A percentile compares a stretch with the other conserved stretches of the same genome.
Evolutionary conservation across 2,329 filamentous ascomycete species (phyloP).

Genomic region (Domatiomyces catenatus): DNA sequence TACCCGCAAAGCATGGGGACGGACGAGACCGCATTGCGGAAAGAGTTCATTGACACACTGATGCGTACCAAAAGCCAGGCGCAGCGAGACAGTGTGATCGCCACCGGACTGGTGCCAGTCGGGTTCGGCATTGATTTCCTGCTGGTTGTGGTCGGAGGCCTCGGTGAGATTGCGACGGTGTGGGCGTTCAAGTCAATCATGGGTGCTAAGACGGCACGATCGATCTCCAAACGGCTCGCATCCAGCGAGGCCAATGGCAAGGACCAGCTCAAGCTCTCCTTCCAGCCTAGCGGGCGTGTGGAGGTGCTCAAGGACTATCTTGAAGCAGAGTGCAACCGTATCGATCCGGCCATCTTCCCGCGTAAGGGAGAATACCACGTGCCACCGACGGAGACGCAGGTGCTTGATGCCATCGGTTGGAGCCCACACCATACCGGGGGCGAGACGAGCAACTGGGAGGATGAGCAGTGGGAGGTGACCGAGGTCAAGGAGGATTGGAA

Average conservation of each 20-base stretch:
- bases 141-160: conserved; percentile 18
- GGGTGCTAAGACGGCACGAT: conserved; percentile 27
- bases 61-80: conserved; percentile 28
- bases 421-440: conserved; percentile 20
- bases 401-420: conserved; percentile 30
- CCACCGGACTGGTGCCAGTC: conserved; percentile 28
- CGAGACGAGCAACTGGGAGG: conserved; percentile 26
- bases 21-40: conserved; percentile 22
- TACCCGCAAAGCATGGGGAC: conserved; percentile 23
- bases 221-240: conserved; percentile 25
- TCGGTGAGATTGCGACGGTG: conserved; percentile 20
- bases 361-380: conserved; percentile 9
- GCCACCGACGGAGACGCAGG: conserved; percentile 22
- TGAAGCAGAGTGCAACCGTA: conserved; percentile 25
- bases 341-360: conserved; percentile 23
- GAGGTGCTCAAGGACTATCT: conserved; percentile 26
- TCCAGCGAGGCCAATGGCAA: conserved; percentile 15
- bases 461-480: conserved; percentile 28
- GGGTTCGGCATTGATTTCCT: conserved; percentile 12
- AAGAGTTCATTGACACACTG: conserved; percentile 29
- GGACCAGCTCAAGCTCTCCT: conserved; percentile 23
- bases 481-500: conserved; percentile 30
- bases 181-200: conserved; percentile 22
- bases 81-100: conserved; percentile 28
- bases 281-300: conserved; percentile 24